Conservation (phyloP, 1,284 basidiomycete species). For the Malassezia arunalokei region DNA sequence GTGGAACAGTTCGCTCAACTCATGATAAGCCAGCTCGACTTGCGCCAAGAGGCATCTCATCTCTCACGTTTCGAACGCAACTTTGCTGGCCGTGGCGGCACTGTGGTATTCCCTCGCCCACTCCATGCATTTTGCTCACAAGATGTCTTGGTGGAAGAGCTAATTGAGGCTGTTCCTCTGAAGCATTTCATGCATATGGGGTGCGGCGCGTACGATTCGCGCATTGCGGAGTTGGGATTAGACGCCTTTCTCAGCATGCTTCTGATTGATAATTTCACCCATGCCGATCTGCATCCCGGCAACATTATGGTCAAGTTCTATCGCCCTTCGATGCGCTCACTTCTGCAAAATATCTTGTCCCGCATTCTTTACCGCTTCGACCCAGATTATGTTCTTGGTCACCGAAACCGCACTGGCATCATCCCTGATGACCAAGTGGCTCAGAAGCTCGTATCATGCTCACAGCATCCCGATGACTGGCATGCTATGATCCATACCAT, state of each 20-base stretch:
- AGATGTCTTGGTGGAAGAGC: slow-evolving; percentile 82
- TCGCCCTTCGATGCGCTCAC: slow-evolving; percentile 53
- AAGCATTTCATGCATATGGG: slow-evolving; percentile 78
- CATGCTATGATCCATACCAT: slow-evolving; percentile 58
- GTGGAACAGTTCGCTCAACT: slow-evolving; percentile 87
- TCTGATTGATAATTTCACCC: slow-evolving; percentile 92
- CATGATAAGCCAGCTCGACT: slow-evolving; percentile 90
- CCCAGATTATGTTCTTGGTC: slow-evolving; percentile 25
- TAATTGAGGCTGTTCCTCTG: slow-evolving; percentile 78
- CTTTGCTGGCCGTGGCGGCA: slow-evolving; percentile 61
- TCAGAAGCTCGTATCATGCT: slow-evolving; percentile 55
- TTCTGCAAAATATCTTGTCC: slow-evolving; percentile 29
- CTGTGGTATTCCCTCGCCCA: slow-evolving; percentile 80
- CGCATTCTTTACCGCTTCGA: slow-evolving; percentile 39
- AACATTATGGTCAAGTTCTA: slow-evolving; percentile 97
- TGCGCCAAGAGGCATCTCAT: slow-evolving; percentile 81
- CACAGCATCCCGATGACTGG: slow-evolving; percentile 57
- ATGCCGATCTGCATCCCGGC: slow-evolving; percentile 71
- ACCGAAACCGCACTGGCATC: slow-evolving; percentile 12
- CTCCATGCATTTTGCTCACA: slow-evolving; percentile 64
- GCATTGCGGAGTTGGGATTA: slow-evolving; percentile 79
- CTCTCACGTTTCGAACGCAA: slow-evolving; percentile 72
- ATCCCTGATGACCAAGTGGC: slow-evolving; percentile 53
- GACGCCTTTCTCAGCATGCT: slow-evolving; percentile 98
- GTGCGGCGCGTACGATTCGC: slow-evolving; percentile 68